Conservation (phyloP, 306 rosid species). For the Inga laurina region DNA sequence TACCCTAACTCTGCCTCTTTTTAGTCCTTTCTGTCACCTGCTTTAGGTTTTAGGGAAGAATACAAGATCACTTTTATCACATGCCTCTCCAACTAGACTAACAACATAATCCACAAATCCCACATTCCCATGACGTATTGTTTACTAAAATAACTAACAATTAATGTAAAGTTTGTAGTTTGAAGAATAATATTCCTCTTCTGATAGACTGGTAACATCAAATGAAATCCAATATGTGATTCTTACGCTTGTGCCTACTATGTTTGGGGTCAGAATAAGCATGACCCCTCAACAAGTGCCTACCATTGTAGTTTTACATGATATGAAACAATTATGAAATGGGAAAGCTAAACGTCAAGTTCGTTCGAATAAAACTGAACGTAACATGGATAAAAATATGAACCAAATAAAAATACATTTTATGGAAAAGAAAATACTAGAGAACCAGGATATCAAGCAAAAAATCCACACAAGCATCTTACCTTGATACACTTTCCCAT, state of each 20-base stretch:
- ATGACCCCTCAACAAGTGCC: not conserved
- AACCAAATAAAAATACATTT: not conserved
- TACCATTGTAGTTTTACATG: not conserved
- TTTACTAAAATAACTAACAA: no score
- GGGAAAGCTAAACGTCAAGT: not conserved
- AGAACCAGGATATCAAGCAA: not conserved
- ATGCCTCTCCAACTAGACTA: no score
- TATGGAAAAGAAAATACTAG: not conserved
- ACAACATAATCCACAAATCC: no score
- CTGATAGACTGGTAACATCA: not conserved
- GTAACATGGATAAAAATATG: slow-evolving; percentile 9
- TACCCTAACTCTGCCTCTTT: no score
- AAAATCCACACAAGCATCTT: slow-evolving; percentile 26
- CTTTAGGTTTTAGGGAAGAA: no score
- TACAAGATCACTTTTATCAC: no score
- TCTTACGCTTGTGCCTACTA: not conserved
- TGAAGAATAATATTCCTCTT: no score
- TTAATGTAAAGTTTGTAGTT: no score
- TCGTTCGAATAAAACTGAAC: slow-evolving; percentile 5
- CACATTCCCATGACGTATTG: no score
- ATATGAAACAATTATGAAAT: not conserved
- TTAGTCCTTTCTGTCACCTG: no score
- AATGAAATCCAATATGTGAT: not conserved
- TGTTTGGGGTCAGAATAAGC: not conserved
- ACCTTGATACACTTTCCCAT: slow-evolving; percentile 93